Conservation (phyloP, 78 protist genomes). For the Blattamonas nauphoetae region DNA sequence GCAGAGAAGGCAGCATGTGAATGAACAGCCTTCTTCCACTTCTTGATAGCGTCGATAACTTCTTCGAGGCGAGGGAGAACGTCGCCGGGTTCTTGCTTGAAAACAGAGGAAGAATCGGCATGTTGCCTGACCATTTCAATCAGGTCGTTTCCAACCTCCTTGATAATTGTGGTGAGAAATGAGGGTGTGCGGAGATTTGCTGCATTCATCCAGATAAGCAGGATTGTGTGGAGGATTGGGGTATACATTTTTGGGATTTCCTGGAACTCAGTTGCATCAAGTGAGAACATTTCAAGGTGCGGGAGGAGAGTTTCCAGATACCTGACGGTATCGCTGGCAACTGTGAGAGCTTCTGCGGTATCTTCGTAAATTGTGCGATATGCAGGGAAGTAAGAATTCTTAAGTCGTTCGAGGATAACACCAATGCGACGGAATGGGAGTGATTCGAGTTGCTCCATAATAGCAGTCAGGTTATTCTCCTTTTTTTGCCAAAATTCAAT, state of each 20-base stretch:
- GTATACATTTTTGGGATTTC: constrained; percentile 6
- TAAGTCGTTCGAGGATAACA: neutral
- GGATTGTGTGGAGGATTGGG: constrained; percentile 31
- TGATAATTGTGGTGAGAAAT: constrained; percentile 30
- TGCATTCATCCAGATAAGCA: constrained; percentile 16
- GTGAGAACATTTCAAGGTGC: neutral
- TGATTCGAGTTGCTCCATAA: constrained; percentile 24
- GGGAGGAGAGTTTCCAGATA: constrained; percentile 10
- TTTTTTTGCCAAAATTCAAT: constrained; percentile 59
- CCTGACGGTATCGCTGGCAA: neutral
- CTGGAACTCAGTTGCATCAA: neutral
- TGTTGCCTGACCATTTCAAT: constrained; percentile 25
- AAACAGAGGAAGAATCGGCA: neutral
- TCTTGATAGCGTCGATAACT: constrained; percentile 19
- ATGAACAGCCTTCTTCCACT: neutral
- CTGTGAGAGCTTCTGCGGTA: neutral
- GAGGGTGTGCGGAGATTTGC: constrained; percentile 3
- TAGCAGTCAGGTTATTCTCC: constrained; percentile 23
- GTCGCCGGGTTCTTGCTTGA: neutral
- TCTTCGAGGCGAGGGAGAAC: neutral
- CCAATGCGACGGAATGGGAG: neutral
- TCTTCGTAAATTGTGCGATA: constrained; percentile 27
- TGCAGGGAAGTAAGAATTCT: constrained; percentile 16
- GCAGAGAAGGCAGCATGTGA: neutral
- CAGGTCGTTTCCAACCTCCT: constrained; percentile 50